phyloP scores from a whole-genome alignment of 495 filamentous ascomycete genomes.

The Neurospora sp. region DNA sequence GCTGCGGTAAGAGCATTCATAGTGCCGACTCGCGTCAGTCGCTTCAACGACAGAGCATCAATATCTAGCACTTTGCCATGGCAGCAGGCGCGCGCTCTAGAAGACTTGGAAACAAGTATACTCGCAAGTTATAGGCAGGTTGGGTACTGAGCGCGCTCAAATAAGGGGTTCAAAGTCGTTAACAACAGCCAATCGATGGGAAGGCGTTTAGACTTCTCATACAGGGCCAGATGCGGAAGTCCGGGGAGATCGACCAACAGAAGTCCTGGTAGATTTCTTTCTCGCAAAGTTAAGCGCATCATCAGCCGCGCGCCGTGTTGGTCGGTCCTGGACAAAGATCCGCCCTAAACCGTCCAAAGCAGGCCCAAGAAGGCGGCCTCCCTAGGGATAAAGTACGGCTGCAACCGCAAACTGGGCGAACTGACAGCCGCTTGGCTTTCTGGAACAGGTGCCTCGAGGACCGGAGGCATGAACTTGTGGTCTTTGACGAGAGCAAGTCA shows the following conservation, averaged over 20 bases:
- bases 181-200: conserved; percentile 14
- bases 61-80: not conserved
- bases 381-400: conserved; percentile 6
- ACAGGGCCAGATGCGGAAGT: not conserved
- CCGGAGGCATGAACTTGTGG: not conserved
- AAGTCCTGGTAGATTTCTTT: conserved; percentile 1
- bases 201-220: not conserved
- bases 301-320: conserved; percentile 20
- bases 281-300: conserved; percentile 15
- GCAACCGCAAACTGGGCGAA: not conserved
- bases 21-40: not conserved
- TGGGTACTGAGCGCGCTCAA: not conserved
- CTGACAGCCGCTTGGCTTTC: not conserved
- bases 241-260: conserved; percentile 14
- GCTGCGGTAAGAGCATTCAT: not conserved
- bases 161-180: not conserved
- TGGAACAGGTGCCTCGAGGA: not conserved
- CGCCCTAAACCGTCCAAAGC: not conserved
- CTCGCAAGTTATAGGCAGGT: not conserved
- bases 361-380: not conserved
- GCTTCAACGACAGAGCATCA: not conserved
- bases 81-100: conserved; percentile 25
- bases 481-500: not conserved
- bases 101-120: not conserved
- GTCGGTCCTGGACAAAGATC: not conserved